Conservation (phyloP, 1,139 yeast species). For the Trichomonascaceae sp. region DNA sequence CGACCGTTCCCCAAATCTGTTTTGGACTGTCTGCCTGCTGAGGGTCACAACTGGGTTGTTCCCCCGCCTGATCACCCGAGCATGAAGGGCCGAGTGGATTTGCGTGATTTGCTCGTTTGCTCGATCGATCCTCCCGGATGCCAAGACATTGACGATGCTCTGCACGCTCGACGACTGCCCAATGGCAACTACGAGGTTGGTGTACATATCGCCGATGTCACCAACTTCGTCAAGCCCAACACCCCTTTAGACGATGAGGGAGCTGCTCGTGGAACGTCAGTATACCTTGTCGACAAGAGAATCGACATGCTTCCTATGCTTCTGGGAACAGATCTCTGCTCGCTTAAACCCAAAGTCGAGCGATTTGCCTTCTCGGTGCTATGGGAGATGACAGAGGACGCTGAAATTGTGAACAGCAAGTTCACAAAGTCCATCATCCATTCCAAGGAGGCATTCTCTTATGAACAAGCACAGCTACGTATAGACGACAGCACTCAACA, state of each 20-base stretch:
- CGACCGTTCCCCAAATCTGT: conserved; percentile 92
- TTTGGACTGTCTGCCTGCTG: conserved; percentile 79
- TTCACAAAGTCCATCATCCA: conserved; percentile 81
- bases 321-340: conserved; percentile 91
- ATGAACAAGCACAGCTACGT: conserved; percentile 83
- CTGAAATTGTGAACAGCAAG: conserved; percentile 69
- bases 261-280: conserved; percentile 94
- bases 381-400: conserved; percentile 87
- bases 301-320: conserved; percentile 97
- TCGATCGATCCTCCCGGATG: conserved; percentile 97
- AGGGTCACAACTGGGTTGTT: conserved; percentile 88
- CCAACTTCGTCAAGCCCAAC: conserved; percentile 89
- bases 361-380: conserved; percentile 91
- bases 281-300: conserved; percentile 94
- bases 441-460: conserved; percentile 90
- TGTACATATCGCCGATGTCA: conserved; percentile 98
- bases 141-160: conserved; percentile 98
- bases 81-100: conserved; percentile 47
- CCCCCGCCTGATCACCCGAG: conserved; percentile 45
- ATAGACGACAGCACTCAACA: conserved; percentile 69
- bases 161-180: conserved; percentile 73
- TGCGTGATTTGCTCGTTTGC: conserved; percentile 81
- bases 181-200: conserved; percentile 96
- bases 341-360: conserved; percentile 88
- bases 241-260: conserved; percentile 93